Conservation (phyloP, 805 yeast species). For the Alloascoidea africana region DNA sequence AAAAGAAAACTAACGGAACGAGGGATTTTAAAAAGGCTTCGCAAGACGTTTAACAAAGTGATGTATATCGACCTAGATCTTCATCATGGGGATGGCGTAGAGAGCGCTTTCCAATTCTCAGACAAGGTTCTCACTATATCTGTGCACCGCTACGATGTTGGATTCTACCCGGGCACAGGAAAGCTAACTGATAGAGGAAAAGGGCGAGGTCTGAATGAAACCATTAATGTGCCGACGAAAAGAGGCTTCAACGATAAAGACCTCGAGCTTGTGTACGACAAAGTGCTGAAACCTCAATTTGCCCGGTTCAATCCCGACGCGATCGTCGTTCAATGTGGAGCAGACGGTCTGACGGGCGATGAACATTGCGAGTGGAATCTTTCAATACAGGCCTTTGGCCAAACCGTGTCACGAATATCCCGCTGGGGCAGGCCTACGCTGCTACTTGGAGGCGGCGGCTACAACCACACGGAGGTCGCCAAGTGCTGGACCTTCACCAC, state of each 20-base stretch:
- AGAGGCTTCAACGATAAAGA: constrained; percentile 38
- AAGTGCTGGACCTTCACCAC: constrained; percentile 39
- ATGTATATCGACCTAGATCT: constrained; percentile 58
- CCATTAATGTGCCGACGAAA: constrained; percentile 38
- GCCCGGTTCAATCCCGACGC: constrained; percentile 28
- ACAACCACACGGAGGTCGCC: constrained; percentile 44
- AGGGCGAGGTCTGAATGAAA: constrained; percentile 22
- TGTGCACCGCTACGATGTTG: constrained; percentile 45
- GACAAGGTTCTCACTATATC: constrained; percentile 45
- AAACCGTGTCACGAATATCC: constrained; percentile 18
- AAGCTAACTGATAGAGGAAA: constrained; percentile 19
- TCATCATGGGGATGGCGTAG: constrained; percentile 77
- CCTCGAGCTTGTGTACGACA: constrained; percentile 21
- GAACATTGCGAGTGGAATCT: constrained; percentile 55
- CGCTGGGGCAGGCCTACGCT: constrained; percentile 21
- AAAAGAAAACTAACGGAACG: too few relatives aligned
- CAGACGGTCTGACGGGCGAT: constrained; percentile 61
- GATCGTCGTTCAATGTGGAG: constrained; percentile 54
- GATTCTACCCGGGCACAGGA: constrained; percentile 70
- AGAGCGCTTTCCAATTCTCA: constrained; percentile 42
- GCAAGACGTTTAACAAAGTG: constrained; percentile 29
- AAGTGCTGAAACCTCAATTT: constrained; percentile 28
- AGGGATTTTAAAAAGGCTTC: constrained; percentile 19
- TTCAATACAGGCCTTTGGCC: constrained; percentile 32
- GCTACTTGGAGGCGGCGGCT: constrained; percentile 69